Conservation (phyloP, 2,329 filamentous ascomycete genomes). For the Ophioceras dolichostomum region DNA sequence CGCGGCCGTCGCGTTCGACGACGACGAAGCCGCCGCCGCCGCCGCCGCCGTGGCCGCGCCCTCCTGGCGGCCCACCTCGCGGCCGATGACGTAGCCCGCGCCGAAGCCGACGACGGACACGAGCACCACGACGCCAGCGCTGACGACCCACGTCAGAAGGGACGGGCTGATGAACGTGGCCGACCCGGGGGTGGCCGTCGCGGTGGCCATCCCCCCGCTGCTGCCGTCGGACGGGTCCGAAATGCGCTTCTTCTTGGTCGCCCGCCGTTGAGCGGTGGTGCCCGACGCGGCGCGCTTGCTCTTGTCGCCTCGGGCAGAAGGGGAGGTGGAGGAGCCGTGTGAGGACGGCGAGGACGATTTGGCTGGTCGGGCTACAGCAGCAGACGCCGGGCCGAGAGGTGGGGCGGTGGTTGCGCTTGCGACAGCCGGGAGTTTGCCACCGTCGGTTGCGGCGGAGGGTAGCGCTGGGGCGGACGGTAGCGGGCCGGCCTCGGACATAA, state of each 20-base stretch:
- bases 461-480: conserved; percentile 9
- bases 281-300: conserved; percentile 32
- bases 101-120: conserved; percentile 58
- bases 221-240: conserved; percentile 14
- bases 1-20: conserved; percentile 21
- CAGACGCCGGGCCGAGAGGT: too few species aligned
- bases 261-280: conserved; percentile 27
- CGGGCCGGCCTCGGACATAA: conserved; percentile 25
- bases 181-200: conserved; percentile 3
- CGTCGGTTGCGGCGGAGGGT: neutral
- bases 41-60: conserved; percentile 27
- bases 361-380: too few species aligned
- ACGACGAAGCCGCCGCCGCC: conserved; percentile 17
- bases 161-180: conserved; percentile 41
- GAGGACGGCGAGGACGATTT: neutral
- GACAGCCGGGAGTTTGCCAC: neutral
- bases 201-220: conserved; percentile 18
- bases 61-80: conserved; percentile 54
- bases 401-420: neutral
- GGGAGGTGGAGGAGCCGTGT: neutral
- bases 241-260: conserved; percentile 47
- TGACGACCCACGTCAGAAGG: conserved; percentile 51
- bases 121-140: conserved; percentile 54
- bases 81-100: conserved; percentile 55
- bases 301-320: conserved; percentile 22